Conservation (phyloP, 1,284 basidiomycete species). For the Phellopilus nigrolimitatus region DNA sequence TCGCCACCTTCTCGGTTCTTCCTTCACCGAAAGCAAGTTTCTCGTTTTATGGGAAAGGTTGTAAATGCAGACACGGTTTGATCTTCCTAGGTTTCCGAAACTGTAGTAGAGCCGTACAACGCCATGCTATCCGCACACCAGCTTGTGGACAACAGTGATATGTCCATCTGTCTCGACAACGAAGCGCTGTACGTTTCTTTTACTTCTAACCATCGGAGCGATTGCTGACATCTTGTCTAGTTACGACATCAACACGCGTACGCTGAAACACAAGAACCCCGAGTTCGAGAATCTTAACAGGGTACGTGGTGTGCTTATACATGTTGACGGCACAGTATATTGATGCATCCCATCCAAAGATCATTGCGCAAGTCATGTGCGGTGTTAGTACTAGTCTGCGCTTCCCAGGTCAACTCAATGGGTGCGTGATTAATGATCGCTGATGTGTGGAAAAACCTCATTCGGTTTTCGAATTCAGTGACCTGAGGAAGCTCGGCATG, state of each 20-base stretch:
- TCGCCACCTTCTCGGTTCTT: slow-evolving; percentile 88
- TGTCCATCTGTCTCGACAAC: slow-evolving; percentile 91
- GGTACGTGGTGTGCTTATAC: slow-evolving; percentile 41
- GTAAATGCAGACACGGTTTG: slow-evolving; percentile 6
- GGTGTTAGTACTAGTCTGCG: slow-evolving; percentile 87
- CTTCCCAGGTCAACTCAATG: slow-evolving; percentile 93
- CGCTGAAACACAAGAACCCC: slow-evolving; percentile 70
- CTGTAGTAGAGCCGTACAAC: slow-evolving; percentile 95
- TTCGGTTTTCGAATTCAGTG: slow-evolving; percentile 41
- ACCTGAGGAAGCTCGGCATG: slow-evolving; percentile 89
- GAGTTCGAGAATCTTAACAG: slow-evolving; percentile 75
- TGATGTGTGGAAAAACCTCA: not conserved
- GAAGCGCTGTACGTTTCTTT: slow-evolving; percentile 66
- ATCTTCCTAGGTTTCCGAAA: slow-evolving; percentile 75
- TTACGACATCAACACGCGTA: slow-evolving; percentile 78
- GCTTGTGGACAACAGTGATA: slow-evolving; percentile 86
- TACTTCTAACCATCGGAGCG: not conserved
- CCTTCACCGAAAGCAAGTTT: slow-evolving; percentile 78
- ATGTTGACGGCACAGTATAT: slow-evolving; percentile 12
- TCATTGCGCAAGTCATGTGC: slow-evolving; percentile 84
- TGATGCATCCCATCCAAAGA: slow-evolving; percentile 34
- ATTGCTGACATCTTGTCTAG: slow-evolving; percentile 10
- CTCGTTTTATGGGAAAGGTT: slow-evolving; percentile 4
- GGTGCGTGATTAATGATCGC: slow-evolving; percentile 41
- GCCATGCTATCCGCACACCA: slow-evolving; percentile 88